These are phyloP conservation scores for Colletotrichum lentis DNA, from an alignment of 2,329 filamentous ascomycete genomes.

Conservation along the genomic window DNA sequence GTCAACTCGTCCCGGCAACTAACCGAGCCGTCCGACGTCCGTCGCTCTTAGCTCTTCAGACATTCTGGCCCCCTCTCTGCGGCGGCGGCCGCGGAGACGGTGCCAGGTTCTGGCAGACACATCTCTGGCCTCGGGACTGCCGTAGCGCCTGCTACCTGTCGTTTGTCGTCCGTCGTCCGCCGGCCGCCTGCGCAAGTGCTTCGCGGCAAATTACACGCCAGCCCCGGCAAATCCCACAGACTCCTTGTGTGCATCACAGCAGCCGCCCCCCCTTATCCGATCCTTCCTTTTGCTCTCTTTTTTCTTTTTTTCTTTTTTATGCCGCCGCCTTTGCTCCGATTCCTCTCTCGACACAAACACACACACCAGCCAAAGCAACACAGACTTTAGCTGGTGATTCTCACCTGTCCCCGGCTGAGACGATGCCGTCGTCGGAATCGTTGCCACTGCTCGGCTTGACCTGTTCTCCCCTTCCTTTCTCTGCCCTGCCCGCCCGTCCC, in stretches of 20 bases:
- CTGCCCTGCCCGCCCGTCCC: background rate
- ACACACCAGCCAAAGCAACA: slow-evolving; percentile 4
- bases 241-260: background rate
- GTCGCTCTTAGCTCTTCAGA: background rate
- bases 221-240: slow-evolving; percentile 1
- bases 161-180: background rate
- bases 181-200: slow-evolving; percentile 8
- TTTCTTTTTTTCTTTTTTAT: background rate
- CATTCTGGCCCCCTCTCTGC: background rate
- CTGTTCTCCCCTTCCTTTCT: background rate
- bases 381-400: slow-evolving; percentile 20
- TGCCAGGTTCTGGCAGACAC: no score
- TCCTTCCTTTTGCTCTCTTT: background rate
- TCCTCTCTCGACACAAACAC: background rate
- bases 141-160: background rate
- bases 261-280: background rate
- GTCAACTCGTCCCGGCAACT: slow-evolving; percentile 23
- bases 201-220: slow-evolving; percentile 22
- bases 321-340: background rate
- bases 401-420: slow-evolving; percentile 19
- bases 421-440: slow-evolving; percentile 26
- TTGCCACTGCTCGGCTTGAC: slow-evolving; percentile 15
- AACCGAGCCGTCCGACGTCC: slow-evolving; percentile 1
- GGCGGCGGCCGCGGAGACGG: background rate
- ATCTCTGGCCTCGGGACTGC: background rate